Base-by-base conservation (phyloP, 371 early-diverging fungal species). In the Syncephalastrum racemosum region DNA sequence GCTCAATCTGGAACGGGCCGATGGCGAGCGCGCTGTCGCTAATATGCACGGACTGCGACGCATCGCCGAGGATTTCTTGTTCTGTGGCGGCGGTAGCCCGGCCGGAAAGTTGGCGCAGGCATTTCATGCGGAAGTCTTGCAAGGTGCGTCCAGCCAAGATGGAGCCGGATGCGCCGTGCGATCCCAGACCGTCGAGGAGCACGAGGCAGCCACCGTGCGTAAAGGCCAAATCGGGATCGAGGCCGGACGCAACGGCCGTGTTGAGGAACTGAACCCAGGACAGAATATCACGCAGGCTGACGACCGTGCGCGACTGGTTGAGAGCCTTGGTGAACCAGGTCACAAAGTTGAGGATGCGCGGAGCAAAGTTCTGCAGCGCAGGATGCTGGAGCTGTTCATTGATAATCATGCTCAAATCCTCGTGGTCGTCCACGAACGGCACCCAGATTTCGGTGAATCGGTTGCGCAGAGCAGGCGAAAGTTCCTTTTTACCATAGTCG, bases 401-500 rank as follows among this genome's bases (percentile, higher is more conserved):
- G n/a, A 98, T 82, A 49, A 98, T 92, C 52, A 77, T 70, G 25
- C 65, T 62, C 53, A 96, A 67, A 67, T 98, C 99, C 4, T 83
- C 83, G 39, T 78, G 71, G 62, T 92, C 92, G 1, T 83, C 82
- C 3, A 96, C 88, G 19, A 89, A 79, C 4, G 95, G 94, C 0
- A 96, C 97, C 98, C 97, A 99, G 14, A 99, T 90, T 69, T 99
- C 99, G 2, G 99, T 99, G 72, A 99, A 99, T 63, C 99, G 91
- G 73, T 99, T 99, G 53, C 99, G 88, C 49, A 99, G 85, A 3
- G 99, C 99, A 36, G 99, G 99, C n/a, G 95, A 94, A 13, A 99
- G 84, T 73, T 99, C 99, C 78, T 96, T 97, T 79, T 99, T 99
- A 53, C 99, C 99, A 76, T 96, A 97, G 73, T 99, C 99, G 53